These are phyloP conservation scores for Fusarium chlamydosporum DNA, from an alignment of 2,329 filamentous ascomycete species.

Conservation along the genomic window DNA sequence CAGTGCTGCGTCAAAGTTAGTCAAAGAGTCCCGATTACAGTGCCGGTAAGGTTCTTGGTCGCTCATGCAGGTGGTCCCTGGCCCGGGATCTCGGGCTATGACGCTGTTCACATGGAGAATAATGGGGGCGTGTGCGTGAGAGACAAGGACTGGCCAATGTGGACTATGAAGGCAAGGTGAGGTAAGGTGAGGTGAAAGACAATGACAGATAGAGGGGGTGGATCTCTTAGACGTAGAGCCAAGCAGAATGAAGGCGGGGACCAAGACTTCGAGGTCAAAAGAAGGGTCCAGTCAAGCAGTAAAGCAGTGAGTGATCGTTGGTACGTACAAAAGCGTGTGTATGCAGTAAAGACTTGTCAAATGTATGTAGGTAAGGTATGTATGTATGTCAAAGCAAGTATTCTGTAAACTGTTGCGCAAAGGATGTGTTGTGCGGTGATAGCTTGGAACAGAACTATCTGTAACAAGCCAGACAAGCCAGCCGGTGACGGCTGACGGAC, in stretches of 20 bases:
- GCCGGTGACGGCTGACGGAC: conserved; percentile 33
- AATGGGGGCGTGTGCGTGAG: conserved; percentile 47
- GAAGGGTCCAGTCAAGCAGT: conserved; percentile 4
- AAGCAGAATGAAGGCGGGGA: conserved; percentile 23
- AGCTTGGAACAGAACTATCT: conserved; percentile 29
- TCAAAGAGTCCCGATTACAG: conserved; percentile 53
- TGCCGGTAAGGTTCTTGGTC: conserved; percentile 51
- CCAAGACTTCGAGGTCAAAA: conserved; percentile 37
- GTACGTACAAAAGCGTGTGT: conserved; percentile 40
- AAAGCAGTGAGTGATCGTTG: conserved; percentile 3
- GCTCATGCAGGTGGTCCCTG: conserved; percentile 54
- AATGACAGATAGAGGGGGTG: conserved; percentile 42
- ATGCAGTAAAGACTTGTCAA: conserved; percentile 29
- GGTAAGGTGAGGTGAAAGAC: conserved; percentile 31
- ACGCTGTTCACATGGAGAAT: conserved; percentile 52
- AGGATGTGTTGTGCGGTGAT: conserved; percentile 16
- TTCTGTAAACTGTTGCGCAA: conserved; percentile 40
- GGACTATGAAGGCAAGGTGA: conserved; percentile 36
- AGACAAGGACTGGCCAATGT: conserved; percentile 44
- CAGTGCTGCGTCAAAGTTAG: conserved; percentile 70
- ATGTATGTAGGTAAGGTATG: conserved; percentile 17
- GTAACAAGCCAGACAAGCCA: conserved; percentile 12
- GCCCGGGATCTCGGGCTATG: conserved; percentile 62
- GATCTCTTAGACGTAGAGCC: conserved; percentile 35
- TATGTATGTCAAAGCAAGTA: conserved; percentile 6